Percentiles rank a stretch among this genome's conserved stretches.
phyloP scores from a whole-genome alignment of 768 basidiomycete species.

The Tricholoma flavovirens region DNA sequence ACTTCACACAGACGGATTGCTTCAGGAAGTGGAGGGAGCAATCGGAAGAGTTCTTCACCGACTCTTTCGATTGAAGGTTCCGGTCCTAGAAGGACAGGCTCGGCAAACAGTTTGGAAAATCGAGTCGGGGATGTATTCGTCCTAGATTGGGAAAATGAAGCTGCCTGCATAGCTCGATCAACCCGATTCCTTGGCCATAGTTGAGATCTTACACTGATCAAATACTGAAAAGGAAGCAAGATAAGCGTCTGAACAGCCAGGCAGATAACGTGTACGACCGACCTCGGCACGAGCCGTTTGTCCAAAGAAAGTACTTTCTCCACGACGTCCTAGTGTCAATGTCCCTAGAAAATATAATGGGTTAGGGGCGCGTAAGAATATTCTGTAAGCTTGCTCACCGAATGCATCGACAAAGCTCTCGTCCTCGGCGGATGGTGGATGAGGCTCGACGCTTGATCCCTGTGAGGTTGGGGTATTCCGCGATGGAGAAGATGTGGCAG shows the following conservation, averaged over 20 bases:
- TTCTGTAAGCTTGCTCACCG: constrained; percentile 24
- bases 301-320: constrained; percentile 54
- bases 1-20: constrained; percentile 57
- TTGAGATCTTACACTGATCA: constrained; percentile 42
- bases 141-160: constrained; percentile 15
- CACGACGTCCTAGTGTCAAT: constrained; percentile 48
- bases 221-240: constrained; percentile 31
- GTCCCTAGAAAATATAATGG: constrained; percentile 37
- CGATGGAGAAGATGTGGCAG: neutral
- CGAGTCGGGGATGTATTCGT: constrained; percentile 6
- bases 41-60: constrained; percentile 36
- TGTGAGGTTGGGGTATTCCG: neutral
- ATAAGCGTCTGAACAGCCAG: neutral
- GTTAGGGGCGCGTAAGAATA: neutral
- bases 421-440: constrained; percentile 24
- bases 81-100: constrained; percentile 29
- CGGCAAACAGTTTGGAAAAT: constrained; percentile 36
- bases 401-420: constrained; percentile 45
- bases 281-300: constrained; percentile 68
- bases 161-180: constrained; percentile 16
- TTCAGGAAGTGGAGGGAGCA: constrained; percentile 53
- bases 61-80: constrained; percentile 29
- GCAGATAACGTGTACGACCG: constrained; percentile 10
- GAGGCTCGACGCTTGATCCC: neutral
- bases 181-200: neutral